Evolutionary conservation across 805 yeast genomes (phyloP).

Genomic region (Hanseniaspora occidentalis): DNA sequence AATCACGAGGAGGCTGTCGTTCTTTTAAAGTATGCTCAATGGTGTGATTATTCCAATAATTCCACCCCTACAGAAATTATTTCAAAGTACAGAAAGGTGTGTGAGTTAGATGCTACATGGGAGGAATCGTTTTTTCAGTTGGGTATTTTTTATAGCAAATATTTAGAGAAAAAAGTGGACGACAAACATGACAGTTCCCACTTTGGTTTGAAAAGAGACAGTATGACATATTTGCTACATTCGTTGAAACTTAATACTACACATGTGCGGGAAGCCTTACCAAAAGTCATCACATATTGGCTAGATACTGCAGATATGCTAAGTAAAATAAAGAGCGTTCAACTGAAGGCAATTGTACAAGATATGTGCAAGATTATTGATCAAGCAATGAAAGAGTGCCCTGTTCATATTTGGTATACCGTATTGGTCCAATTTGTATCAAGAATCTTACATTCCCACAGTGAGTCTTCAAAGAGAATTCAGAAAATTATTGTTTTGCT

Average conservation of each 20-base stretch:
- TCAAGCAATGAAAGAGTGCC: conserved; percentile 31
- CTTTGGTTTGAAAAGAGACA: conserved; percentile 19
- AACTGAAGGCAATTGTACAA: conserved; percentile 26
- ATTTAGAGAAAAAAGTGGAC: conserved; percentile 51
- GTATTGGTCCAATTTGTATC: conserved; percentile 81
- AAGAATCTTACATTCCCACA: conserved; percentile 54
- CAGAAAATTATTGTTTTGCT: conserved; percentile 45
- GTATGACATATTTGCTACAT: conserved; percentile 19
- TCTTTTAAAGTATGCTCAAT: conserved; percentile 70
- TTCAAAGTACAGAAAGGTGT: conserved; percentile 51
- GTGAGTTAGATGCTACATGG: conserved; percentile 43
- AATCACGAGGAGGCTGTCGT: conserved; percentile 26
- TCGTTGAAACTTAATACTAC: conserved; percentile 32
- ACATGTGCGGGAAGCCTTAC: conserved; percentile 71
- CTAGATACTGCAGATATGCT: conserved; percentile 45
- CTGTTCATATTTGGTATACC: conserved; percentile 60
- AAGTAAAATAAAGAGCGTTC: background rate
- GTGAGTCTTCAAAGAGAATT: conserved; percentile 42
- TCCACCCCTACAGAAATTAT: conserved; percentile 64
- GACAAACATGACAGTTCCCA: conserved; percentile 21
- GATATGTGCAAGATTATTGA: conserved; percentile 38
- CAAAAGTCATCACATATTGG: conserved; percentile 88
- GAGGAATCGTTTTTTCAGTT: conserved; percentile 71
- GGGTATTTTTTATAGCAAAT: conserved; percentile 68
- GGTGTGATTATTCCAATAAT: conserved; percentile 82